Base-by-base conservation (phyloP, 75 land plant species). In the Pinus taeda region DNA sequence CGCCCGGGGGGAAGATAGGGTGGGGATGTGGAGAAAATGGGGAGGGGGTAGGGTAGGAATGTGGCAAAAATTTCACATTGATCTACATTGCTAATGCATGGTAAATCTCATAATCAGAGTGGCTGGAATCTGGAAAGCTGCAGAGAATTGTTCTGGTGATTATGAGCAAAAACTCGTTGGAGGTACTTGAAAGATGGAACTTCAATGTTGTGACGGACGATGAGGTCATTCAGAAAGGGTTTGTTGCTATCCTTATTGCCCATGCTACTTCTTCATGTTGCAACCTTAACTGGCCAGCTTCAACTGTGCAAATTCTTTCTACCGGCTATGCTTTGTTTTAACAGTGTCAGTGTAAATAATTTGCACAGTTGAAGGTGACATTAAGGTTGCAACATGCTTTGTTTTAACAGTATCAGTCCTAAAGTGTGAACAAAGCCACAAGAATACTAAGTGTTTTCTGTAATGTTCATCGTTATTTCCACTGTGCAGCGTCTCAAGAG, bases 141-240 rank as follows among this genome's bases (percentile, higher is more conserved):
- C 95, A 97, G 85, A 87, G 99, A 74, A 85, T 95, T 70, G 99
- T 97, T n/a, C 79, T 97, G 37, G 98, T 97, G 59, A 97, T 97
- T 33, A 91, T 97, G 82, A 93, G 98, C 80, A 87, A 91, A 62
- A 77, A 92, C 64, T 88, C 88, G 2, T 78, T 83, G 22, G 99
- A 97, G 85, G 98, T 95, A 4, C 77, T 94, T 18, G 99, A 97
- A 86, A 83, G 99, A 70, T 97, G 99, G 99, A 97, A 94, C 73
- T 97, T 97, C 78, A 88, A 82, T 67, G 86, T 97, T 77, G 98
- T 93, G 70, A 93, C 98, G 7, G 99, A 95, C 65, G 49, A 71
- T 12, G 98, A 97, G 64, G 98, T 92, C 36, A 81, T 92, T 18
- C 87, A 90, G 45, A 92, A 89, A 30, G 98, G 98, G 98, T 97